These are phyloP conservation scores for Graphiopsis chlorocephala DNA, from an alignment of 2,329 filamentous ascomycete genomes.

Conservation along the genomic window DNA sequence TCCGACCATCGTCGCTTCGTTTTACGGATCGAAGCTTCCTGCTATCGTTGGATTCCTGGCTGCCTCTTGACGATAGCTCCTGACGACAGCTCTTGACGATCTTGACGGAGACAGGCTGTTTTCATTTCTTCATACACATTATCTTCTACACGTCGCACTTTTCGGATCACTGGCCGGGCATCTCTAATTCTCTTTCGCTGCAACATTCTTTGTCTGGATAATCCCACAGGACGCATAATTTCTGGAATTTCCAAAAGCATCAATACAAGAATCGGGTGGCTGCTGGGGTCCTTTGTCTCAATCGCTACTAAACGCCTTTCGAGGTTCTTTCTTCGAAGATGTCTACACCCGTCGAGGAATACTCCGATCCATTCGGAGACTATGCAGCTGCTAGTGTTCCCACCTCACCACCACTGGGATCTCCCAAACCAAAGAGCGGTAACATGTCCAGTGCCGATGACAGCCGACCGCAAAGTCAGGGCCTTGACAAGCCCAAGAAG, in stretches of 20 bases:
- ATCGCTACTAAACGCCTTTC: not conserved
- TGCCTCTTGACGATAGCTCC: not conserved
- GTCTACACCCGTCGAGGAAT: constrained; percentile 25
- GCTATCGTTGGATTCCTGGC: not conserved
- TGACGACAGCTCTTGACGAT: not conserved
- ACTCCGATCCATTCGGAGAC: constrained; percentile 23
- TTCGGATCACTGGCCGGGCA: not conserved
- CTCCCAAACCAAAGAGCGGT: not conserved
- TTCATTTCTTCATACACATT: not conserved
- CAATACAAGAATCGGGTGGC: not conserved
- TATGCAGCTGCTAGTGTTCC: constrained; percentile 13
- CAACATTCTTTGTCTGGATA: constrained; percentile 10
- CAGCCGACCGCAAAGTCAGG: constrained; percentile 18
- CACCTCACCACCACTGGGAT: constrained; percentile 16
- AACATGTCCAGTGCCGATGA: constrained; percentile 20
- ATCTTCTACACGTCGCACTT: not conserved
- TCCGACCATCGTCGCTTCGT: constrained; percentile 1
- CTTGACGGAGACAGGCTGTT: not conserved
- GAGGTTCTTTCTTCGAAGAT: constrained; percentile 7
- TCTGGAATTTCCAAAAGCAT: not conserved
- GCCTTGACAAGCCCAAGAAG: constrained; percentile 19
- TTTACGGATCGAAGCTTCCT: not conserved
- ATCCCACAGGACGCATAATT: not conserved
- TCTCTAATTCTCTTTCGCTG: not conserved
- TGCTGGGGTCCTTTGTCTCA: not conserved